phyloP scores from a whole-genome alignment of 2,329 filamentous ascomycete genomes.

The Lasiodiplodia citricola region DNA sequence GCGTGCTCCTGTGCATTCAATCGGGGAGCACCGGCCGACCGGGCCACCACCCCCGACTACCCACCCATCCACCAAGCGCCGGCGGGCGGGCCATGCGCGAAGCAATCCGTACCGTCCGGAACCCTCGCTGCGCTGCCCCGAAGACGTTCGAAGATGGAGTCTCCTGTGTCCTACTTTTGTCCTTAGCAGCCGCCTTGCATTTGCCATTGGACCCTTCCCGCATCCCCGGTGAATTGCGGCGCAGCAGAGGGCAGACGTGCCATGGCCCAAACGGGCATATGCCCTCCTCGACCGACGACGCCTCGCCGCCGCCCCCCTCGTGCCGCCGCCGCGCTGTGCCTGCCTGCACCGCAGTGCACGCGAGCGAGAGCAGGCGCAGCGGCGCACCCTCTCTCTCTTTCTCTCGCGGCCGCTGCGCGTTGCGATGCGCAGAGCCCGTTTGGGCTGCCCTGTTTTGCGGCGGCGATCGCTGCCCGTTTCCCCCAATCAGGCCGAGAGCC shows the following conservation, averaged over 20 bases:
- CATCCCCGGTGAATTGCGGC: neutral
- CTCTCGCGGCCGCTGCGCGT: neutral
- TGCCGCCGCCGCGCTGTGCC: neutral
- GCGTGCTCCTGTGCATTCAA: neutral
- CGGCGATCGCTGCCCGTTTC: neutral
- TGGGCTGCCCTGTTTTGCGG: neutral
- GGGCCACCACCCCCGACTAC: neutral
- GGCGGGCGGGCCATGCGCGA: constrained; percentile 14
- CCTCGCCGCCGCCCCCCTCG: neutral
- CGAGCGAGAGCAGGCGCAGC: neutral
- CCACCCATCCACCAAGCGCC: constrained; percentile 1
- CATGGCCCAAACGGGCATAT: neutral
- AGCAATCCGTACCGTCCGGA: constrained; percentile 20
- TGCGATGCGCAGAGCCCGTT: neutral
- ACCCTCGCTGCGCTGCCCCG: constrained; percentile 6
- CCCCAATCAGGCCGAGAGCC: neutral
- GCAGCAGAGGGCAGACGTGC: neutral
- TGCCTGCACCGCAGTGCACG: neutral
- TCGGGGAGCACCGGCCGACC: constrained; percentile 11
- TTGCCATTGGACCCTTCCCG: neutral
- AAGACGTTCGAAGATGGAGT: constrained; percentile 16
- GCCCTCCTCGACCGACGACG: neutral
- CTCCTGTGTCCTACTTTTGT: neutral
- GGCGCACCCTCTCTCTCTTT: neutral
- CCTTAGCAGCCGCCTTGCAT: neutral